Percentiles rank a stretch among this genome's conserved stretches.
Conservation (phyloP, 176 grass and related monocot species). For the Raddia distichophylla region DNA sequence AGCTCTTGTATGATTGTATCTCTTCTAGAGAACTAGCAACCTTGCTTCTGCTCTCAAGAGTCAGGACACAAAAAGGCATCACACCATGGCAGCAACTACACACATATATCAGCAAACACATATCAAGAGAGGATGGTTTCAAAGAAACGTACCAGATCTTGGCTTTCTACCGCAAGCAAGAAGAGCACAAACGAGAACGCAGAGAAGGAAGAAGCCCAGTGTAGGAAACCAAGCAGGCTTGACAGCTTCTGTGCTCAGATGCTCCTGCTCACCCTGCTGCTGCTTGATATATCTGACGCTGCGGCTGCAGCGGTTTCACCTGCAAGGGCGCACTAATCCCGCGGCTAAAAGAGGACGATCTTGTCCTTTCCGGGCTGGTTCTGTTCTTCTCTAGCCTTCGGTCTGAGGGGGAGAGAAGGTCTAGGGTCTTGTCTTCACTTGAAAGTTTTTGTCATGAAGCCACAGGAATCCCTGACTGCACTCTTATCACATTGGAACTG, state of each 20-base stretch:
- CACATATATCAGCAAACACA: neutral
- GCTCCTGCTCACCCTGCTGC: constrained; percentile 38
- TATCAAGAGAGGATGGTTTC: neutral
- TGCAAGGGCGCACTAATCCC: constrained; percentile 38
- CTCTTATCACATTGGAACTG: constrained; percentile 62
- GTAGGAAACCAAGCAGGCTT: constrained; percentile 7
- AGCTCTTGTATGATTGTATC: neutral
- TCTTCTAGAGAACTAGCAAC: constrained; percentile 9
- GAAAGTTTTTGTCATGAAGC: constrained; percentile 51
- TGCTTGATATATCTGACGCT: constrained; percentile 41
- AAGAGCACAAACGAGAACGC: constrained; percentile 12
- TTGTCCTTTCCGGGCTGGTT: constrained; percentile 38
- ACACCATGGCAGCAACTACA: neutral
- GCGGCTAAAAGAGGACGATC: constrained; percentile 42
- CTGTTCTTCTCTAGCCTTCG: constrained; percentile 25
- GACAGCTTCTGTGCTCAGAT: constrained; percentile 27
- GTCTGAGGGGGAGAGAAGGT: neutral
- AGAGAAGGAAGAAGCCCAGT: neutral
- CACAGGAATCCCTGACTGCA: constrained; percentile 53
- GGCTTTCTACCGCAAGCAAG: constrained; percentile 18
- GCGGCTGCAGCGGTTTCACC: constrained; percentile 18
- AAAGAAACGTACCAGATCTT: constrained; percentile 36
- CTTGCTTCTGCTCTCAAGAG: constrained; percentile 17
- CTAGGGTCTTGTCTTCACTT: constrained; percentile 46
- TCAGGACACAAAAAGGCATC: constrained; percentile 3